Percentiles rank a stretch among this genome's conserved stretches.
These are phyloP conservation scores for Geotrichum restrictum DNA, from an alignment of 1,139 yeast species.

Conservation along the genomic window DNA sequence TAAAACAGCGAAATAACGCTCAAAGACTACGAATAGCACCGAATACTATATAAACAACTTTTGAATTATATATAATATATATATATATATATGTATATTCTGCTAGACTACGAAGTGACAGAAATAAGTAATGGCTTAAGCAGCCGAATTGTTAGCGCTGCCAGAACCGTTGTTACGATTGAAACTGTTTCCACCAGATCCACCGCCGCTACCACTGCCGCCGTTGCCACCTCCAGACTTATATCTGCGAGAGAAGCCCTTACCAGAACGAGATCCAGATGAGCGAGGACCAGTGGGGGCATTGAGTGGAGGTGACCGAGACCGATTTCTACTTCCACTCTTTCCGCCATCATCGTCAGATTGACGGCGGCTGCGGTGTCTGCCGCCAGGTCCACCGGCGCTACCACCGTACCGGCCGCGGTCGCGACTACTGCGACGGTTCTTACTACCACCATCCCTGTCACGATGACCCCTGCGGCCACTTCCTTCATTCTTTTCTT, in stretches of 20 bases:
- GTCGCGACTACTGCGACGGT: slow-evolving; percentile 25
- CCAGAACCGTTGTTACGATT: slow-evolving; percentile 25
- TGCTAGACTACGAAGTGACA: too few relatives aligned
- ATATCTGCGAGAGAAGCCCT: slow-evolving; percentile 15
- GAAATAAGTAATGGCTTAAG: too few relatives aligned
- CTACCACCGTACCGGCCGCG: slow-evolving; percentile 25
- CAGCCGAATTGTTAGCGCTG: neutral
- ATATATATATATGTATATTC: too few relatives aligned
- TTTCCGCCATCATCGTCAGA: slow-evolving; percentile 28
- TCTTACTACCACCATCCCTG: slow-evolving; percentile 11
- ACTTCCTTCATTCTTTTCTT: slow-evolving; percentile 19
- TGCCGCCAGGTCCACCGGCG: slow-evolving; percentile 21
- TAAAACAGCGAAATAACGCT: too few relatives aligned
- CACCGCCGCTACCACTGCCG: slow-evolving; percentile 28
- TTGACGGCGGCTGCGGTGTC: slow-evolving; percentile 24
- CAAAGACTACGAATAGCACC: too few relatives aligned
- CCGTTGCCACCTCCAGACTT: slow-evolving; percentile 29
- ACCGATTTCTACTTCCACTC: slow-evolving; percentile 27
- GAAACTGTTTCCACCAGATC: slow-evolving; percentile 31
- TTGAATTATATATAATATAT: too few relatives aligned
- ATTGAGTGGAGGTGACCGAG: slow-evolving; percentile 33
- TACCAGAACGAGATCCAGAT: slow-evolving; percentile 15
- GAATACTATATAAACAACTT: too few relatives aligned
- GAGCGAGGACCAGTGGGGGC: slow-evolving; percentile 33
- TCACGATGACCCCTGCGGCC: slow-evolving; percentile 22